Evolutionary conservation across 2,329 filamentous ascomycete genomes (phyloP).

Genomic region (Paraphoma sp.): DNA sequence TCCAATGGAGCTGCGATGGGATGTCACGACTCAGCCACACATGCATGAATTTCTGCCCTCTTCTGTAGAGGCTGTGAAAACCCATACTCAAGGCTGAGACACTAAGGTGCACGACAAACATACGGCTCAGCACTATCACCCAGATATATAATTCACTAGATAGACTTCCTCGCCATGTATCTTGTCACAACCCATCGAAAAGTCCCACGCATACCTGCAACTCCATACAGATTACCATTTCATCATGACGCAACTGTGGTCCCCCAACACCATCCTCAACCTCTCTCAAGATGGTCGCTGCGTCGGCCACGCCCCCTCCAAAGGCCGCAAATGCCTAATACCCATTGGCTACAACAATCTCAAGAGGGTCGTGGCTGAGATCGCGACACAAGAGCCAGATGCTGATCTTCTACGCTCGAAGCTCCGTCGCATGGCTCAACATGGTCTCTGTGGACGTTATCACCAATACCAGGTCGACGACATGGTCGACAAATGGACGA

Average conservation of each 20-base stretch:
- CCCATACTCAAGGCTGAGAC: not conserved
- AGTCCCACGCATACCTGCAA: no score
- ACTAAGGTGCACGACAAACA: not conserved
- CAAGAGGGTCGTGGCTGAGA: not conserved
- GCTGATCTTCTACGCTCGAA: constrained; percentile 4
- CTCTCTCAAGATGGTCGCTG: not conserved
- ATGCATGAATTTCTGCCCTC: not conserved
- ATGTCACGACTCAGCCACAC: not conserved
- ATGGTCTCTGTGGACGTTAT: constrained; percentile 10
- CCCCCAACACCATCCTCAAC: not conserved
- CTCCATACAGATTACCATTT: not conserved
- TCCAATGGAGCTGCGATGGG: not conserved
- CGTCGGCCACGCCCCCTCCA: constrained; percentile 1
- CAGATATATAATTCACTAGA: not conserved
- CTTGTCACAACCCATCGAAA: not conserved
- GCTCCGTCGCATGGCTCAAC: constrained; percentile 12
- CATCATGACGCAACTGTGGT: not conserved
- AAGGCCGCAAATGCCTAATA: not conserved
- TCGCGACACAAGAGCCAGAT: not conserved
- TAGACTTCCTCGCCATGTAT: not conserved
- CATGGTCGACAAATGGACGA: constrained; percentile 8
- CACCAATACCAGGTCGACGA: constrained; percentile 4
- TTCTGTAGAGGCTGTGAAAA: not conserved
- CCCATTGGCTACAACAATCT: not conserved
- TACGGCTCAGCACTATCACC: not conserved